phyloP scores from a whole-genome alignment of 2,329 filamentous ascomycete genomes.

The Chaetomiaceae sp. region DNA sequence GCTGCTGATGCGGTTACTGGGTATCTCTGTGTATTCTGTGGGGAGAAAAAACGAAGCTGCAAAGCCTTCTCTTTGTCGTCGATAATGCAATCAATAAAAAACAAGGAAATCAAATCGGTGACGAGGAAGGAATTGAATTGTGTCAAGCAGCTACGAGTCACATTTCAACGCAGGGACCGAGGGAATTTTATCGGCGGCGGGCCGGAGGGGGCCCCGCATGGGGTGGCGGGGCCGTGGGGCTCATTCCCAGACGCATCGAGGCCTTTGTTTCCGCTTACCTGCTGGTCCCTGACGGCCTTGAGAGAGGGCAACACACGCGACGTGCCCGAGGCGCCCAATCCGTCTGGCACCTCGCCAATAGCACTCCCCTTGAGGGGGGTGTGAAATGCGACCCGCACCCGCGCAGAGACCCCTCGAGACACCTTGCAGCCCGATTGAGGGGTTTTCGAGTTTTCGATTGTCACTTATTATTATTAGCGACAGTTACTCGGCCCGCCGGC shows the following conservation, averaged over 20 bases:
- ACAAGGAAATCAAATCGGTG: slow-evolving; percentile 7
- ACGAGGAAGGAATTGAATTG: slow-evolving; percentile 2
- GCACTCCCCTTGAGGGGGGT: neutral
- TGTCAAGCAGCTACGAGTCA: slow-evolving; percentile 3
- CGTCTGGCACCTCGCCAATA: neutral
- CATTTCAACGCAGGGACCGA: slow-evolving; percentile 14
- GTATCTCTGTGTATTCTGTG: slow-evolving; percentile 7
- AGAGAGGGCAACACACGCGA: slow-evolving; percentile 2
- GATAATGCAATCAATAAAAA: neutral
- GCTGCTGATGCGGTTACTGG: slow-evolving; percentile 1
- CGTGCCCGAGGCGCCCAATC: neutral
- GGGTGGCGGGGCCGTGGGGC: slow-evolving; percentile 14
- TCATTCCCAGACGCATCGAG: neutral
- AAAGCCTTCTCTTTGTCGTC: neutral
- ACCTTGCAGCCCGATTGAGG: slow-evolving; percentile 7
- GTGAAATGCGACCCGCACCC: neutral
- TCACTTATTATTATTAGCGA: slow-evolving; percentile 8
- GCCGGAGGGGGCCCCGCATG: slow-evolving; percentile 12
- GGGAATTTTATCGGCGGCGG: slow-evolving; percentile 17
- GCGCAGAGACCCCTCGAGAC: too few relatives aligned
- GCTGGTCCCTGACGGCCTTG: neutral
- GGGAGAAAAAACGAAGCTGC: neutral
- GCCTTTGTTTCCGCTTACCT: slow-evolving; percentile 3
- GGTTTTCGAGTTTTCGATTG: slow-evolving; percentile 7
- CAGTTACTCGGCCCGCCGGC: slow-evolving; percentile 11